Evolutionary conservation across 139 green algal genomes (phyloP), one percentile per base, ranked within the genome.

Genomic region (Coccomyxa sp.): DNA sequence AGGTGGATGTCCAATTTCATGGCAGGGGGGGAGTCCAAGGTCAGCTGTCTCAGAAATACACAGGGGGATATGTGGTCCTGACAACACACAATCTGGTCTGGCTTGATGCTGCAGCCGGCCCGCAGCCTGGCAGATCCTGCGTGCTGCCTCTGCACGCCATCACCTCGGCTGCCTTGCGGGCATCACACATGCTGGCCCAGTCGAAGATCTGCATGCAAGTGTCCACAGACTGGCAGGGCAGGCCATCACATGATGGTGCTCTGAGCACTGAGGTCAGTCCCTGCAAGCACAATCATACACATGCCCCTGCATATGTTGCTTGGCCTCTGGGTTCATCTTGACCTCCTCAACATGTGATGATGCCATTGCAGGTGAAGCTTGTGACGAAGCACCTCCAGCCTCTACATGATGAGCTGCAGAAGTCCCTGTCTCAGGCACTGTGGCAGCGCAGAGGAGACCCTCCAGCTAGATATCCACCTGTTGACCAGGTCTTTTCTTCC

Each of bases 41-140:
- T 31, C 18, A 18, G 18, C 27, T 64, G 22, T 18, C 50, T 31
- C 18, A 64, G 5, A 64, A 22, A 22, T 64, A 64, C 5, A 31
- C 50, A 10, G 80, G 50, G 18, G 83, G 82, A 2, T 75, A 80
- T 29, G 80, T 76, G 14, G 40, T 83, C 8, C 39, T 87, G 29
- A 87, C 83, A 68, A 79, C 72, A n/a, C 81, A 83, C 68, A 69
- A 81, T 24, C 58, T 86, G 16, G 76, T 87, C 24, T 87, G 83
- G 83, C 3, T 81, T 8, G 76, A 80, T 70, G 36, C 34, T 37
- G 6, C 68, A 75, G 39, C 79, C 12, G 34, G 18, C 39, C 70
- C 27, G 24, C 37, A 27, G 0, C 36, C 55, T 73, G 40, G 70
- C 24, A n/a, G 39, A 34, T 74, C 83, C 12, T 87, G 79, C 75